phyloP scores from a whole-genome alignment of 1,284 basidiomycete genomes.

The Vanrija pseudolonga region DNA sequence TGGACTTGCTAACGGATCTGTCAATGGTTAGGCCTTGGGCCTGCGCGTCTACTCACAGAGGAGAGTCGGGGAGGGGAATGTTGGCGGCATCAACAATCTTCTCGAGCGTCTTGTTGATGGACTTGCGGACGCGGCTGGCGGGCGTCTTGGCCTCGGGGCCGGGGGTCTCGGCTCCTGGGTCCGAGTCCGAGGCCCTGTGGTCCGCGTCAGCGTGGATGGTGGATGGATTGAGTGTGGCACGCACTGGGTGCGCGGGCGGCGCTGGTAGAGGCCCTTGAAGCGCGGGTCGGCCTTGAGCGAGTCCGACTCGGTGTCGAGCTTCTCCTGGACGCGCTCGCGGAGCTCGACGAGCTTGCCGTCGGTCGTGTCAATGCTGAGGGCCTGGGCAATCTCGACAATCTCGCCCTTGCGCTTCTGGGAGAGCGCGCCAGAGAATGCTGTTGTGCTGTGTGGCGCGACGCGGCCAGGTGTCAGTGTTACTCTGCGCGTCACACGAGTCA shows the following conservation, averaged over 20 bases:
- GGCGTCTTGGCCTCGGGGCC: constrained; percentile 24
- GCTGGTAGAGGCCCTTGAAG: constrained; percentile 43
- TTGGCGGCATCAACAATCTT: constrained; percentile 35
- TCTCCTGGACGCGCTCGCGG: constrained; percentile 32
- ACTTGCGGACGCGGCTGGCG: constrained; percentile 25
- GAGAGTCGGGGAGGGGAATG: constrained; percentile 40
- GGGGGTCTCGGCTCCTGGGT: constrained; percentile 15
- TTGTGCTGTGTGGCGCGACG: not conserved
- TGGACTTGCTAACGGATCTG: not conserved
- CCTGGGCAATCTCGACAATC: constrained; percentile 40
- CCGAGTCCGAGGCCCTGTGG: constrained; percentile 14
- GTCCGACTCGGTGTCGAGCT: constrained; percentile 32
- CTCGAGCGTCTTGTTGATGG: constrained; percentile 33
- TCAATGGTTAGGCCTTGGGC: not conserved
- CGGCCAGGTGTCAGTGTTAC: not conserved
- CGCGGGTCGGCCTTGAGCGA: constrained; percentile 17
- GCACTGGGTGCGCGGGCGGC: constrained; percentile 1
- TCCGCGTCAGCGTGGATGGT: not conserved
- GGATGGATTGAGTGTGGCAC: not conserved
- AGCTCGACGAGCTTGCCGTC: constrained; percentile 24
- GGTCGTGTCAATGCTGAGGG: constrained; percentile 27
- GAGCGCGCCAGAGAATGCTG: constrained; percentile 34
- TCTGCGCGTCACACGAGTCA: no score
- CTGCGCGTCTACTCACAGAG: constrained; percentile 22
- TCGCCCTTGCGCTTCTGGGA: constrained; percentile 38